A percentile compares a stretch with the other conserved stretches of the same genome.
Conservation (phyloP, 768 basidiomycete genomes). For the Suillus variegatus region DNA sequence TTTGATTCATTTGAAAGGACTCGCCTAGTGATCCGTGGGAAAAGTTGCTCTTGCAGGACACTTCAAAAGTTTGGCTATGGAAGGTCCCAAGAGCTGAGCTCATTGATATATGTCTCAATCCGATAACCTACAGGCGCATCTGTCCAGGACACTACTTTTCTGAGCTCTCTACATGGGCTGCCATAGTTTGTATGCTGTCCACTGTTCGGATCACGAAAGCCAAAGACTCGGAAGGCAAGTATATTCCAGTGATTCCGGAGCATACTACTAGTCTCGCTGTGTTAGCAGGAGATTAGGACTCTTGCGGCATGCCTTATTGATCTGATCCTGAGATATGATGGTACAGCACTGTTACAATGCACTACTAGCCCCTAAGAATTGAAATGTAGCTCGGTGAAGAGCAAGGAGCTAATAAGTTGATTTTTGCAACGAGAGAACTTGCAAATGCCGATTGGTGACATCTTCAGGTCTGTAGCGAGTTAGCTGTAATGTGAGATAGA, state of each 20-base stretch:
- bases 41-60: neutral
- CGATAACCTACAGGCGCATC: neutral
- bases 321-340: neutral
- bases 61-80: neutral
- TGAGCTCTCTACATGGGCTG: constrained; percentile 6
- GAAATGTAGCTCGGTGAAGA: neutral
- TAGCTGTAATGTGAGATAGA: too few relatives aligned
- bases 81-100: too few relatives aligned
- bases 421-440: too few relatives aligned
- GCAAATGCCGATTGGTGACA: too few relatives aligned
- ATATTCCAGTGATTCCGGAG: constrained; percentile 4
- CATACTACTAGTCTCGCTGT: constrained; percentile 1
- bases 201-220: constrained; percentile 10
- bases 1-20: too few relatives aligned
- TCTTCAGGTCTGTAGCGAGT: too few relatives aligned
- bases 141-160: constrained; percentile 12
- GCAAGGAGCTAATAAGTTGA: constrained; percentile 29
- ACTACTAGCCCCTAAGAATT: neutral
- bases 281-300: neutral
- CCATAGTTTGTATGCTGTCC: constrained; percentile 8
- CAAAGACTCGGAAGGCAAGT: constrained; percentile 4
- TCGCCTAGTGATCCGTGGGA: too few relatives aligned
- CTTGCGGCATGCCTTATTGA: neutral
- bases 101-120: neutral
- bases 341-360: too few relatives aligned